Percentiles rank a stretch among this genome's conserved stretches.
Evolutionary conservation across 345 rosid species (phyloP).

Genomic region (Alliaria petiolata): DNA sequence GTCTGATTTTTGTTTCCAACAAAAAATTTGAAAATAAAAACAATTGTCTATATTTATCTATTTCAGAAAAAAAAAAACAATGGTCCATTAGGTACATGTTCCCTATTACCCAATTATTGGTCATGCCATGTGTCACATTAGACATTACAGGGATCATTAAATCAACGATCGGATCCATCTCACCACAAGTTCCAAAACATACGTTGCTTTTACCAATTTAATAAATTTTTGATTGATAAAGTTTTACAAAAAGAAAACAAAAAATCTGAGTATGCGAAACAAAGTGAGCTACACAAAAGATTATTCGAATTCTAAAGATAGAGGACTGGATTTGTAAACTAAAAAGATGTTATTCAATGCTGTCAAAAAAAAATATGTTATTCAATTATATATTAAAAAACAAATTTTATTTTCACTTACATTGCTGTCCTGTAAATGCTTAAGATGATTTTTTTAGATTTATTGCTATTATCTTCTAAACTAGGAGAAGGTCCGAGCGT

Average conservation of each 20-base stretch:
- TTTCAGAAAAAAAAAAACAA: not conserved
- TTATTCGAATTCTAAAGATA: too few relatives aligned
- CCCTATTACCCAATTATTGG: not conserved
- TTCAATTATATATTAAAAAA: too few relatives aligned
- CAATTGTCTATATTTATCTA: too few relatives aligned
- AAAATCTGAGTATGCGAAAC: not conserved
- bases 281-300: not conserved
- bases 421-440: too few relatives aligned
- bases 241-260: not conserved
- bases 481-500: too few relatives aligned
- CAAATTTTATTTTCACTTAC: not conserved
- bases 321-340: too few relatives aligned
- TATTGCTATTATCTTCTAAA: not conserved
- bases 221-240: not conserved
- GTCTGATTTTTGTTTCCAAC: not conserved
- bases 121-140: not conserved
- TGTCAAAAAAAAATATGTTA: too few relatives aligned
- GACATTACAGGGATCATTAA: not conserved
- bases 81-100: not conserved
- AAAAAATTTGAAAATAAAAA: not conserved
- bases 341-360: too few relatives aligned
- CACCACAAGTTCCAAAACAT: too few relatives aligned
- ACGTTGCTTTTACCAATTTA: too few relatives aligned
- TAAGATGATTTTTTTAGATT: not conserved
- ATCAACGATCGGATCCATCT: not conserved